Evolutionary conservation across 1,284 basidiomycete species (phyloP).

Genomic region (Heterobasidion occidentale): DNA sequence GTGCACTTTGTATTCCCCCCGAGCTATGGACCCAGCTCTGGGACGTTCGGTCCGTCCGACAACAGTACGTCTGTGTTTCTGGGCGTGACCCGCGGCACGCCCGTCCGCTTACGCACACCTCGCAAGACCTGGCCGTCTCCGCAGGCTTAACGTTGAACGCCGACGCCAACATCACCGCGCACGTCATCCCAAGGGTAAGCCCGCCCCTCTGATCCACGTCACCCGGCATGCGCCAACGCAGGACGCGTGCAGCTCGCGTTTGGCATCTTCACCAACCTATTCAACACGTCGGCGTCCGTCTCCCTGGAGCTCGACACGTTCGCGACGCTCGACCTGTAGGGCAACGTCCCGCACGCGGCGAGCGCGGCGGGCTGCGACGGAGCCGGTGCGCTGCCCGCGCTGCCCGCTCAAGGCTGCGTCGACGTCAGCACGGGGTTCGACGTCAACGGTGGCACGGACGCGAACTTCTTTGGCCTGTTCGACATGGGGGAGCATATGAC

Average conservation of each 20-base stretch:
- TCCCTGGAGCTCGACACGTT: slow-evolving; percentile 39
- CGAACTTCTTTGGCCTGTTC: slow-evolving; percentile 3
- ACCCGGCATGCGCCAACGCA: background rate
- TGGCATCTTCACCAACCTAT: slow-evolving; percentile 31
- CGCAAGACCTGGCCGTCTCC: slow-evolving; percentile 2
- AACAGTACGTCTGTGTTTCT: background rate
- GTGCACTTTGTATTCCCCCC: background rate
- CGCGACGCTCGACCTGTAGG: slow-evolving; percentile 21
- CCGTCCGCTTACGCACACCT: background rate
- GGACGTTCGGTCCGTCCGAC: background rate
- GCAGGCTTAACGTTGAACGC: slow-evolving; percentile 1
- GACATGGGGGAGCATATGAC: background rate
- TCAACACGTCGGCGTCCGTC: slow-evolving; percentile 26
- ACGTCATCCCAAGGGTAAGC: slow-evolving; percentile 37
- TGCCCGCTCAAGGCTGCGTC: slow-evolving; percentile 1
- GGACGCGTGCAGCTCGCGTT: slow-evolving; percentile 24
- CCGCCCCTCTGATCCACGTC: background rate
- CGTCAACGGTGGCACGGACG: slow-evolving; percentile 3
- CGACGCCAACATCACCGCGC: slow-evolving; percentile 24
- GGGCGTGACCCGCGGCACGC: background rate
- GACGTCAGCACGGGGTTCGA: background rate
- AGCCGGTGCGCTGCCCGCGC: background rate
- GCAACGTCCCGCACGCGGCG: slow-evolving; percentile 10
- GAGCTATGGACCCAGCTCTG: background rate
- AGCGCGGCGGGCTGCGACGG: background rate